Evolutionary conservation across 169 alveolate species (phyloP).

Genomic region (Ichthyophthirius multifiliis): DNA sequence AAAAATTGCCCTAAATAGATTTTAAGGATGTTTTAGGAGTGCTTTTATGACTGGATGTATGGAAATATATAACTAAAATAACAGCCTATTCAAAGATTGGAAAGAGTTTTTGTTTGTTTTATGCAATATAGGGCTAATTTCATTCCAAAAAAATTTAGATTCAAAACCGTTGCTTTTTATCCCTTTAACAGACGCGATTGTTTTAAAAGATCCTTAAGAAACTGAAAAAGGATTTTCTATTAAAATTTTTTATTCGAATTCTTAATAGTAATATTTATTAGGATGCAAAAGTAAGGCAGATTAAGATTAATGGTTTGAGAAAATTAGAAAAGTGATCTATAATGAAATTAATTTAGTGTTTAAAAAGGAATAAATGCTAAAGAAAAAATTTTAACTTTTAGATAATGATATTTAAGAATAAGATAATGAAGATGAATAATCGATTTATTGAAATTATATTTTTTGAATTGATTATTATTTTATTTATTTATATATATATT

Average conservation of each 20-base stretch:
- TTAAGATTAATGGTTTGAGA: background rate
- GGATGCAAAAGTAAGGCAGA: background rate
- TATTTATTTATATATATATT: too few relatives aligned
- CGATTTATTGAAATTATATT: too few relatives aligned
- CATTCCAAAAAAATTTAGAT: background rate
- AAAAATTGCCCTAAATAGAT: background rate
- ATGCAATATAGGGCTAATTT: background rate
- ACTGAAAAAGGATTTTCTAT: background rate
- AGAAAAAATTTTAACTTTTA: too few relatives aligned
- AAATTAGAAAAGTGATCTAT: background rate
- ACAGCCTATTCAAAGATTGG: background rate
- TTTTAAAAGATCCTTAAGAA: background rate
- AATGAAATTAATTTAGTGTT: too few relatives aligned
- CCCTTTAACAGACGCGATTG: background rate
- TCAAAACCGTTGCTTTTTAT: background rate
- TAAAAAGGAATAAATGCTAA: too few relatives aligned
- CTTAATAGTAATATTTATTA: background rate
- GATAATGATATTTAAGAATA: too few relatives aligned
- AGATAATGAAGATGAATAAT: too few relatives aligned
- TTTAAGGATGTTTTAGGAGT: background rate
- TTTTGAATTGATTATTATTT: too few relatives aligned
- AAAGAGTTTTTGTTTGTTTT: background rate
- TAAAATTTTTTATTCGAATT: background rate
- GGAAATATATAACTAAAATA: background rate
- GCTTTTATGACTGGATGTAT: background rate